Evolutionary conservation across 164 flowering plant species (phyloP).

Genomic region (Echeveria elegans): DNA sequence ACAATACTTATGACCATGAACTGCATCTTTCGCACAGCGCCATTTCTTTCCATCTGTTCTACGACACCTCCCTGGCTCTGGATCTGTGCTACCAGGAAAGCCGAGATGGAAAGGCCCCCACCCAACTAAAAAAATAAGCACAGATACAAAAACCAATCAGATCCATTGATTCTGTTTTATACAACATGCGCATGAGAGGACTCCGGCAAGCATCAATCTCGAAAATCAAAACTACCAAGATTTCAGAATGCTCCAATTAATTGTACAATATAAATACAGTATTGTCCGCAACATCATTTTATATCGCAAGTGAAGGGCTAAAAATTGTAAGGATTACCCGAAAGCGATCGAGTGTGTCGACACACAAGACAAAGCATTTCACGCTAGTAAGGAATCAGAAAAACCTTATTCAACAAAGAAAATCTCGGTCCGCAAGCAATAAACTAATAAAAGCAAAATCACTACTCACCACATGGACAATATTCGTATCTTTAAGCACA

Average conservation of each 20-base stretch:
- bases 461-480: background rate
- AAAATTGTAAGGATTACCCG: background rate
- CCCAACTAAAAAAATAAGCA: slow-evolving; percentile 34
- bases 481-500: background rate
- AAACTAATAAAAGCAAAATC: background rate
- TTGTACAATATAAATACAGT: background rate
- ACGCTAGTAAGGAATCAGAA: background rate
- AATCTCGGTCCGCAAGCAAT: background rate
- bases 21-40: slow-evolving; percentile 96
- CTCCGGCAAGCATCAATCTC: too few relatives aligned
- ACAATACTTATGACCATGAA: slow-evolving; percentile 87
- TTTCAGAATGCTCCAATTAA: too few relatives aligned
- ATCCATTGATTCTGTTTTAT: too few relatives aligned
- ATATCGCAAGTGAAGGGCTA: background rate
- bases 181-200: too few relatives aligned
- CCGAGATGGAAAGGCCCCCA: slow-evolving; percentile 93
- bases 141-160: background rate
- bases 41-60: slow-evolving; percentile 98
- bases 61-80: slow-evolving; percentile 93
- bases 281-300: background rate
- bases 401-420: background rate
- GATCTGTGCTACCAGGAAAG: slow-evolving; percentile 67
- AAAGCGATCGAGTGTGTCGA: too few relatives aligned
- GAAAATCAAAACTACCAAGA: too few relatives aligned
- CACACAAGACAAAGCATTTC: background rate